Conservation (phyloP, 164 flowering plant genomes). For the Vitis riparia region DNA sequence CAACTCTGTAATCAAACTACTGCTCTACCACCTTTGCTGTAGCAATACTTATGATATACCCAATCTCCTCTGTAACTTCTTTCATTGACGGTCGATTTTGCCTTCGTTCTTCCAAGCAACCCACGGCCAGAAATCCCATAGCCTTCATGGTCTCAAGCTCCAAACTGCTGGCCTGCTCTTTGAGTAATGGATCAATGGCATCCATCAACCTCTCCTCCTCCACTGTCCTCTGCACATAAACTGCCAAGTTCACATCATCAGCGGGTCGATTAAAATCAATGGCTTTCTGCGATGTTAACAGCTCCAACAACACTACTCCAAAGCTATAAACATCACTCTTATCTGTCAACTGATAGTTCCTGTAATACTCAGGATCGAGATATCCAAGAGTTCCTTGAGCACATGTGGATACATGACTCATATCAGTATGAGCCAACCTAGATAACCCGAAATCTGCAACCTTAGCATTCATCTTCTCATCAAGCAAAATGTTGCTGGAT, state of each 20-base stretch:
- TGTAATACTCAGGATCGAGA: constrained; percentile 61
- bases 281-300: constrained; percentile 54
- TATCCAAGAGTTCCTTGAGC: constrained; percentile 72
- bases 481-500: constrained; percentile 60
- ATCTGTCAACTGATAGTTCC: constrained; percentile 61
- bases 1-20: neutral
- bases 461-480: constrained; percentile 50
- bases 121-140: constrained; percentile 44
- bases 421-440: constrained; percentile 47
- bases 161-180: constrained; percentile 30
- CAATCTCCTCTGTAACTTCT: constrained; percentile 56
- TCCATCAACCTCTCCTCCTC: constrained; percentile 50
- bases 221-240: constrained; percentile 42
- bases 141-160: constrained; percentile 62
- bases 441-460: constrained; percentile 66
- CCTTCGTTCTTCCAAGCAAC: constrained; percentile 55
- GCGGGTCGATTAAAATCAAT: constrained; percentile 43
- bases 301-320: constrained; percentile 58
- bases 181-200: constrained; percentile 36
- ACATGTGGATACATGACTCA: constrained; percentile 61
- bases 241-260: constrained; percentile 57
- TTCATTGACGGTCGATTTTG: constrained; percentile 64
- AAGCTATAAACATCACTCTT: constrained; percentile 73
- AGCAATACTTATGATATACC: constrained; percentile 48
- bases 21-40: constrained; percentile 11